Conservation (phyloP, 176 grass and related monocot species). For the Triticum turgidum region DNA sequence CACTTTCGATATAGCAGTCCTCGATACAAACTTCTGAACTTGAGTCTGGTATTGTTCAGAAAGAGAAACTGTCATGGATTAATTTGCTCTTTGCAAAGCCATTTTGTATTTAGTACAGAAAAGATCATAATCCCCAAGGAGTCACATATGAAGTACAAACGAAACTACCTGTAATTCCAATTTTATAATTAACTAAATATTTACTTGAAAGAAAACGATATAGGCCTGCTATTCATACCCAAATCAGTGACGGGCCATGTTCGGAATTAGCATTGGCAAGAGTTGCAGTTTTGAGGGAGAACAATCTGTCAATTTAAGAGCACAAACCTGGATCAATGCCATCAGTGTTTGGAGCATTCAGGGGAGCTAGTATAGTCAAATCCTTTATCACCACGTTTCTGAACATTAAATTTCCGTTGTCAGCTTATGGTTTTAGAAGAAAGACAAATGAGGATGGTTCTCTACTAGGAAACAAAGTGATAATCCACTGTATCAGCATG, state of each 20-base stretch:
- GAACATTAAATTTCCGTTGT: neutral
- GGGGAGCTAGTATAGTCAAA: constrained; percentile 72
- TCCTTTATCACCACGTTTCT: constrained; percentile 87
- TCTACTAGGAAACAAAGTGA: constrained; percentile 5
- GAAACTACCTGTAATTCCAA: neutral
- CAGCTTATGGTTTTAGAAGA: constrained; percentile 17
- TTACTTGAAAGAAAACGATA: neutral
- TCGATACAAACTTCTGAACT: constrained; percentile 86
- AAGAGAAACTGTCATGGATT: constrained; percentile 2
- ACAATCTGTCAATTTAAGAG: neutral
- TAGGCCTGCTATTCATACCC: neutral
- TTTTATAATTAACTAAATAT: neutral
- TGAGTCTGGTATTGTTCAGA: constrained; percentile 62
- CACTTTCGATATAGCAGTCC: constrained; percentile 85
- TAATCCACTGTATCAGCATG: neutral
- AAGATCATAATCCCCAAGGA: neutral
- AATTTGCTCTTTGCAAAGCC: neutral
- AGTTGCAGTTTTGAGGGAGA: neutral
- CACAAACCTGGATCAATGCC: constrained; percentile 89
- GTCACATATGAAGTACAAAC: neutral
- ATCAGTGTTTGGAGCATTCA: constrained; percentile 90
- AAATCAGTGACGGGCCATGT: too few species aligned
- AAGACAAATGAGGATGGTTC: neutral
- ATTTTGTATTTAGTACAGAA: neutral
- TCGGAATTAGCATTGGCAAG: neutral